Percentiles rank a stretch among this genome's conserved stretches.
Evolutionary conservation across 108 stramenopile species (phyloP).

Genomic region (Nitzschia sp.): DNA sequence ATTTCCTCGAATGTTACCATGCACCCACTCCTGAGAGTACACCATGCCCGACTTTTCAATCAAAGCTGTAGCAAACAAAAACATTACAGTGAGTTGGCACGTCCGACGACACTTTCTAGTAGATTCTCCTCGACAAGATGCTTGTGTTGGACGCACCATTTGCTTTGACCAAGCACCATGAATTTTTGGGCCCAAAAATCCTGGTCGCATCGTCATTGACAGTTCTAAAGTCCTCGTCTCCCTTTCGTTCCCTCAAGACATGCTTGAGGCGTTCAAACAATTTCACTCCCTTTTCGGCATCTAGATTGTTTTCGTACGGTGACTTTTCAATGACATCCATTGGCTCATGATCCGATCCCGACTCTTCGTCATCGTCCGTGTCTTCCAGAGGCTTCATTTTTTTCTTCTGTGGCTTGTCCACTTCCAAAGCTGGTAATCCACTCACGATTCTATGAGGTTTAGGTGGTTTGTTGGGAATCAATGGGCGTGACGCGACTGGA

Average conservation of each 20-base stretch:
- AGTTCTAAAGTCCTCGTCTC: slow-evolving; percentile 2
- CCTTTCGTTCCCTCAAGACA: slow-evolving; percentile 19
- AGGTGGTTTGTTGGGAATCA: background rate
- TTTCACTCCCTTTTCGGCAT: slow-evolving; percentile 30
- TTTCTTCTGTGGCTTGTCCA: background rate
- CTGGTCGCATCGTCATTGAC: slow-evolving; percentile 5
- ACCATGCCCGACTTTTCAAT: slow-evolving; percentile 44
- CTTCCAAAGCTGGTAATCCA: background rate
- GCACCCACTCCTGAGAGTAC: slow-evolving; percentile 37
- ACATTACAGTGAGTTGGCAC: background rate
- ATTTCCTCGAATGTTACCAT: slow-evolving; percentile 36
- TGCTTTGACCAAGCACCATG: slow-evolving; percentile 24
- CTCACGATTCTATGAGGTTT: background rate
- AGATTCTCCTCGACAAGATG: too few species aligned
- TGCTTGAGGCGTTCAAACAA: slow-evolving; percentile 23
- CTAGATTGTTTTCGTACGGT: slow-evolving; percentile 31
- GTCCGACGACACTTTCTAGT: too few species aligned
- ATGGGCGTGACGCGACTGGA: too few species aligned
- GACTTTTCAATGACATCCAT: slow-evolving; percentile 30
- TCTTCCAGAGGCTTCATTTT: background rate
- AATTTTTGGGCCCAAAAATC: slow-evolving; percentile 35
- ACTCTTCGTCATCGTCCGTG: background rate
- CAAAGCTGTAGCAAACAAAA: slow-evolving; percentile 3
- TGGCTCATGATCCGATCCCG: slow-evolving; percentile 14
- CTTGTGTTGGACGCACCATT: slow-evolving; percentile 21